Evolutionary conservation across 139 green algal genomes (phyloP).

Genomic region (Chlamydomonas eustigma): DNA sequence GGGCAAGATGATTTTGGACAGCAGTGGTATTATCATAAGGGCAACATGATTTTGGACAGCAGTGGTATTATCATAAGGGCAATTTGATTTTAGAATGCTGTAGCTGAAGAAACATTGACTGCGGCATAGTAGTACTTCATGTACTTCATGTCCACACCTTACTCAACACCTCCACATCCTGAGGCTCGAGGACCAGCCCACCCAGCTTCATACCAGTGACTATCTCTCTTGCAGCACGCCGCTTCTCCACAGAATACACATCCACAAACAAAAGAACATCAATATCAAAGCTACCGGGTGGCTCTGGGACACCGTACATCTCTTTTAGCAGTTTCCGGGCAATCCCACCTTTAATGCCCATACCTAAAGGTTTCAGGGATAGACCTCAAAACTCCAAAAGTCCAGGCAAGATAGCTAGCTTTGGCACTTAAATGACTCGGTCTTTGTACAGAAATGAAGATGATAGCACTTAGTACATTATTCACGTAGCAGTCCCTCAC

Average conservation of each 20-base stretch:
- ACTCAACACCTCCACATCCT: constrained; percentile 47
- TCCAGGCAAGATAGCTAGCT: too few species aligned
- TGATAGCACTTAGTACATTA: neutral
- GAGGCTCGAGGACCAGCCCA: constrained; percentile 36
- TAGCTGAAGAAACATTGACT: neutral
- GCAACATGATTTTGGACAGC: too few species aligned
- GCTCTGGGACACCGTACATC: constrained; percentile 35
- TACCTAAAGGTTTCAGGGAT: too few species aligned
- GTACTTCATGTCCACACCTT: constrained; percentile 4
- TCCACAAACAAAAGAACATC: constrained; percentile 27
- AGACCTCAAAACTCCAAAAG: too few species aligned
- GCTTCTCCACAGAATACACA: constrained; percentile 16
- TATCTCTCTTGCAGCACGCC: constrained; percentile 4
- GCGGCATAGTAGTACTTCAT: neutral
- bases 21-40: too few species aligned
- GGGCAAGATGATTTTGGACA: too few species aligned
- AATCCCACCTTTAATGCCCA: constrained; percentile 50
- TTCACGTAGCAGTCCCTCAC: constrained; percentile 8
- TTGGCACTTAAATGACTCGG: too few species aligned
- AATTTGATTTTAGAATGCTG: neutral
- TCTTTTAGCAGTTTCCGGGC: constrained; percentile 47
- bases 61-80: too few species aligned
- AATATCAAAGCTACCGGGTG: constrained; percentile 30
- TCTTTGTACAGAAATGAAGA: too few species aligned
- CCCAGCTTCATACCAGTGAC: constrained; percentile 32